Percentiles rank a stretch among this genome's conserved stretches.
phyloP scores from a whole-genome alignment of 345 rosid genomes.

The Streptanthus diversifolius region DNA sequence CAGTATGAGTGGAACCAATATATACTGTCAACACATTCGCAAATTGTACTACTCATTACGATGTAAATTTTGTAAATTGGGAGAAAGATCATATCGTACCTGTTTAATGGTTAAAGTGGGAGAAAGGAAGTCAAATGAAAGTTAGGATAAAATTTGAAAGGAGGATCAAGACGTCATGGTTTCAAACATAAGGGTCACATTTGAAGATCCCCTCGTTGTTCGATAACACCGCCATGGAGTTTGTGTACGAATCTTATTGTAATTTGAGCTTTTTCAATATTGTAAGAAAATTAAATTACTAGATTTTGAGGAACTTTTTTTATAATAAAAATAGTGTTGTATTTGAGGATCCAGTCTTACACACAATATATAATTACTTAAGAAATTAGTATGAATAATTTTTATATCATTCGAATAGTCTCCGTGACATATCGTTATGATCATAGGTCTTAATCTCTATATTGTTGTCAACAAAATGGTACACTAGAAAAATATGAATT shows the following conservation, averaged over 20 bases:
- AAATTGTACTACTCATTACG: neutral
- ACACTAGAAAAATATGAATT: neutral
- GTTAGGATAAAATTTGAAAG: constrained; percentile 28
- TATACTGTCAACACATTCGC: neutral
- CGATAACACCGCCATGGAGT: constrained; percentile 28
- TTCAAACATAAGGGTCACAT: constrained; percentile 33
- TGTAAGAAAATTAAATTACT: neutral
- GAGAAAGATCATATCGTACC: neutral
- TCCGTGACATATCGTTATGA: neutral
- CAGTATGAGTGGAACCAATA: neutral
- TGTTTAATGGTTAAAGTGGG: neutral
- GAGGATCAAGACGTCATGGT: constrained; percentile 25
- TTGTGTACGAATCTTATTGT: constrained; percentile 40
- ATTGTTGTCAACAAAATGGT: neutral
- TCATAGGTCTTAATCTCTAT: neutral
- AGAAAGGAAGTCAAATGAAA: constrained; percentile 14
- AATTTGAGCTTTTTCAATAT: constrained; percentile 22
- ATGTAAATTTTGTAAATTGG: neutral
- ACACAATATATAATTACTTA: neutral
- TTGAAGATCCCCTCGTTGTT: constrained; percentile 41
- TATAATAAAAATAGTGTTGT: neutral
- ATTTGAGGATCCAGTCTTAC: neutral
- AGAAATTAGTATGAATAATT: neutral
- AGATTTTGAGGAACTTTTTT: neutral
- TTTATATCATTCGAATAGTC: neutral